Base-by-base conservation (phyloP, 2,329 filamentous ascomycete genomes). In the Talaromyces sp. region DNA sequence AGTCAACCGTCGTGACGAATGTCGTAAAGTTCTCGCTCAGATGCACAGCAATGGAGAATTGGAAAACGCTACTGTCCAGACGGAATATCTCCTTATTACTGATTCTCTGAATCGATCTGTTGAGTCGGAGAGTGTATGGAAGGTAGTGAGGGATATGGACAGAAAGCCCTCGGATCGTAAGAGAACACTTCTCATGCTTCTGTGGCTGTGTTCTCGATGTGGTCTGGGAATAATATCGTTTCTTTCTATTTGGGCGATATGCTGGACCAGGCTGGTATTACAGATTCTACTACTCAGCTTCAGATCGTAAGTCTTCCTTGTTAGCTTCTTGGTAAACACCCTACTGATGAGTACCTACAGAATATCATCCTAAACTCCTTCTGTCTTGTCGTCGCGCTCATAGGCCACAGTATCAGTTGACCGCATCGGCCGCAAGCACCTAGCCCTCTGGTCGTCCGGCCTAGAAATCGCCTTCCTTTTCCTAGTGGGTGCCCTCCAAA, bases 231-330 rank as follows among this genome's bases (percentile, higher is more conserved):
- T 2, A 45, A 60, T 6, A 45, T 45, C 2, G 19, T 45, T 43
- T n/a, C 34, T n/a, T 47, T 31, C 22, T 60, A 31, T 5, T 38
- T 60, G 17, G 58, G 58, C n/a, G 22, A n/a, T 17, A 60, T 60
- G 58, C 38, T 60, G 19, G 22, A 19, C n/a, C 34, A 60, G 6
- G 58, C 58, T 7, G 58, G 58, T 22, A 47, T 60, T 47, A 60
- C 22, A 3, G 36, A 45, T 10, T 11, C 58, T 5, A n/a, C 13
- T 17, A 47, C 13, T 15, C 58, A 60, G n/a, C 58, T 60, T 29
- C 36, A 60, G 11, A 60, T 60, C 22, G 43, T 47, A 22, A 22
- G 43, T 11, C 43, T 11, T 22, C n/a, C 13, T 8, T 43, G 40
- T 10, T n/a, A 43, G 6, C 40, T 43, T 43, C 11, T 43, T 19